Evolutionary conservation across 371 early-diverging fungal species (phyloP).

Genomic region (Mortierella sp.): DNA sequence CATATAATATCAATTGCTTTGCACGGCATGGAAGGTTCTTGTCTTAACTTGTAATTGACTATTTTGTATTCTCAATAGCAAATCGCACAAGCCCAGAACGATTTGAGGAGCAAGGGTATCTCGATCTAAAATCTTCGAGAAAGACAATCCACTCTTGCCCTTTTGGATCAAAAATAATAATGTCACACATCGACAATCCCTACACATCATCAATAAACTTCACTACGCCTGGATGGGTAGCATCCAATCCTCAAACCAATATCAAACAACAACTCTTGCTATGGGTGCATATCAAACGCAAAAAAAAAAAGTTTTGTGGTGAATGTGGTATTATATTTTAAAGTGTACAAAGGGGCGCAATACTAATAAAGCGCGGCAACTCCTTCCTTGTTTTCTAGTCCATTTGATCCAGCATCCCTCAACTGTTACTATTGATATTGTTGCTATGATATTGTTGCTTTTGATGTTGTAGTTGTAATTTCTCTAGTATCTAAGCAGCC

Average conservation of each 20-base stretch:
- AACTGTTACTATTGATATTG: not conserved
- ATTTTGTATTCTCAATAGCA: conserved; percentile 58
- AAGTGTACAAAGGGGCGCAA: conserved; percentile 1
- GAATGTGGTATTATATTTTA: conserved; percentile 1
- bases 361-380: not conserved
- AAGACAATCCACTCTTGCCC: not conserved
- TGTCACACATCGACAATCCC: not conserved
- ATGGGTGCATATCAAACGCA: not conserved
- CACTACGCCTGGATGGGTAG: not conserved
- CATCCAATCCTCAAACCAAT: no score
- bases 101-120: conserved; percentile 72
- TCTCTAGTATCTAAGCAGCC: conserved; percentile 27
- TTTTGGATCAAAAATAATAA: not conserved
- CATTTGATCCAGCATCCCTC: not conserved
- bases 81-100: conserved; percentile 73
- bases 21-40: not conserved
- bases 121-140: conserved; percentile 28
- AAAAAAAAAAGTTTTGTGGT: not conserved
- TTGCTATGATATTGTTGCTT: not conserved
- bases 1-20: not conserved
- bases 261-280: not conserved
- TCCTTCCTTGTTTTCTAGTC: conserved; percentile 2
- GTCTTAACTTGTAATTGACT: not conserved
- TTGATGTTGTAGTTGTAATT: not conserved
- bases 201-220: not conserved